A percentile compares a stretch with the other conserved stretches of the same genome.
These are phyloP conservation scores for Hanseniaspora lachancei DNA, from an alignment of 805 yeast genomes.

Conservation along the genomic window DNA sequence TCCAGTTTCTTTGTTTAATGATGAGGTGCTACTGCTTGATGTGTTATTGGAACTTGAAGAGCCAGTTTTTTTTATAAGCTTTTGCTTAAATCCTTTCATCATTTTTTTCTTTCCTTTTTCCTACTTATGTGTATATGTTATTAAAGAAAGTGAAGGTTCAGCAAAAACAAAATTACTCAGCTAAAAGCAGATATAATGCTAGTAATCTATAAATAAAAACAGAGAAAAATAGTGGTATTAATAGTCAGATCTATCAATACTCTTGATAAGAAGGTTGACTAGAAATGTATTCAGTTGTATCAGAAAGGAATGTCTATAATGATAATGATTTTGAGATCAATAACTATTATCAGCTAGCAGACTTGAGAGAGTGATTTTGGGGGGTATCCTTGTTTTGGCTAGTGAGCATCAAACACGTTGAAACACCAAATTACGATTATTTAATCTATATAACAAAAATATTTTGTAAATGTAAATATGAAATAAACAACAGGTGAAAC, in stretches of 20 bases:
- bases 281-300: not conserved
- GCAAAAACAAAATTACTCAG: not conserved
- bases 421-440: no score
- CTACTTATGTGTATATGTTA: no score
- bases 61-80: conserved; percentile 29
- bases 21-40: not conserved
- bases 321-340: no score
- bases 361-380: not conserved
- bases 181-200: no score
- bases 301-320: not conserved
- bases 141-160: no score
- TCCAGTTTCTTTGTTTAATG: not conserved
- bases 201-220: not conserved
- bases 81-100: conserved; percentile 65
- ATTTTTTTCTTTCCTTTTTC: conserved; percentile 28
- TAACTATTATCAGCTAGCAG: not conserved
- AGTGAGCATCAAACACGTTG: no score
- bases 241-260: not conserved
- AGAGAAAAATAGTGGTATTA: not conserved
- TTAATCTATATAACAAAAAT: no score
- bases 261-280: not conserved
- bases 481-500: no score
- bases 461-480: no score
- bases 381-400: no score
- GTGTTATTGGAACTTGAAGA: conserved; percentile 5